Percentiles rank a stretch among this genome's conserved stretches.
These are phyloP conservation scores for Corrigiola litoralis DNA, from an alignment of 179 eudicot species.

Conservation along the genomic window DNA sequence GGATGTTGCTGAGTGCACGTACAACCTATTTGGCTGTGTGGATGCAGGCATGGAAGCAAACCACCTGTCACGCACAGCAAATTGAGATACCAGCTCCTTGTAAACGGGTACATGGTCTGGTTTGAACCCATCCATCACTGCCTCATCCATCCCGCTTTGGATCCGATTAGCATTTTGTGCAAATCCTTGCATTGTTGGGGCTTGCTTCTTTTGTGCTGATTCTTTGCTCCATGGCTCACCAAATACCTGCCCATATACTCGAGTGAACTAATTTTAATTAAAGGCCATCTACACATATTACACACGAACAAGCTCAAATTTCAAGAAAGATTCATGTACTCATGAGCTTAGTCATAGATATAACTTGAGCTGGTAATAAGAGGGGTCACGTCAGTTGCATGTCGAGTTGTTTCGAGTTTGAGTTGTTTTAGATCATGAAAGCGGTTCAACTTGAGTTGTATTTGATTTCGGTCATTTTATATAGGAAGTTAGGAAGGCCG, in stretches of 20 bases:
- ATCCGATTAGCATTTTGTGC: conserved; percentile 62
- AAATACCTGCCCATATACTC: conserved; percentile 40
- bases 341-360: no score
- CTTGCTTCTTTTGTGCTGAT: conserved; percentile 23
- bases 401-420: no score
- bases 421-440: no score
- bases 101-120: conserved; percentile 65
- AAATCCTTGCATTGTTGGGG: conserved; percentile 70
- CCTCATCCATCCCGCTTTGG: conserved; percentile 38
- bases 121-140: conserved; percentile 79
- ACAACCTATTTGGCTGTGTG: conserved; percentile 79
- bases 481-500: no score
- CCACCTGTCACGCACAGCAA: conserved; percentile 85
- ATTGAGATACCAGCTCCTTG: conserved; percentile 62
- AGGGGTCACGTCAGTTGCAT: no score
- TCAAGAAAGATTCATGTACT: no score
- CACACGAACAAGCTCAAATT: background rate
- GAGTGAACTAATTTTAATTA: background rate
- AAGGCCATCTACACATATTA: no score
- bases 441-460: no score
- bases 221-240: conserved; percentile 58
- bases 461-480: no score
- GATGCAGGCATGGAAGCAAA: conserved; percentile 75
- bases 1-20: conserved; percentile 77
- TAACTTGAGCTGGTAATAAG: no score